Evolutionary conservation across 2,329 filamentous ascomycete genomes (phyloP).

Genomic region (Fragosphaeria purpurea): DNA sequence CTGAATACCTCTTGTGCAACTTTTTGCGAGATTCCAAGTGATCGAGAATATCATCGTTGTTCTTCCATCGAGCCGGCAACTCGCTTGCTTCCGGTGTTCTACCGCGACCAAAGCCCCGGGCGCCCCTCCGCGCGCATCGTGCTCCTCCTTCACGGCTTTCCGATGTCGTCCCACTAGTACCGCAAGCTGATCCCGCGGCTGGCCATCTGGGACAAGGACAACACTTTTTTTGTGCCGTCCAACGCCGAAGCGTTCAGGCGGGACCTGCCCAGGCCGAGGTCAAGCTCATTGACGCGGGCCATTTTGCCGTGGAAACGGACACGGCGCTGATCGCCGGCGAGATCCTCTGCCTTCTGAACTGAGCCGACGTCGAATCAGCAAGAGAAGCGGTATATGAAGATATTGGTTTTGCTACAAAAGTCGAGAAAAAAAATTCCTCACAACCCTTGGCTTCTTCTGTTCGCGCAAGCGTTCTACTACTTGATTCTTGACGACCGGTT

Average conservation of each 20-base stretch:
- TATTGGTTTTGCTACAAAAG: too few species aligned
- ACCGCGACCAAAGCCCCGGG: conserved; percentile 23
- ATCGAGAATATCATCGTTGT: too few species aligned
- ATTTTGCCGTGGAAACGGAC: conserved; percentile 38
- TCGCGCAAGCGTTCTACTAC: too few species aligned
- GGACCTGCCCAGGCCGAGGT: conserved; percentile 38
- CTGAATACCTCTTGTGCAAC: too few species aligned
- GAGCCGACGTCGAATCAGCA: too few species aligned
- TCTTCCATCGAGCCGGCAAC: too few species aligned
- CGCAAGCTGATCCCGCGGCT: conserved; percentile 37
- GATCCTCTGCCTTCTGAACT: conserved; percentile 15
- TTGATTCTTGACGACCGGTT: too few species aligned
- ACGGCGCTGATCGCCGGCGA: conserved; percentile 18
- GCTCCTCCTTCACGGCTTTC: conserved; percentile 34
- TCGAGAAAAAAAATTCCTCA: too few species aligned
- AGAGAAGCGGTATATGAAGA: too few species aligned
- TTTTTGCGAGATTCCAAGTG: too few species aligned
- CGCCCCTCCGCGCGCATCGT: conserved; percentile 18
- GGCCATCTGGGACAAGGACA: conserved; percentile 48
- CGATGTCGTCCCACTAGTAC: conserved; percentile 31
- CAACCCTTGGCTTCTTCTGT: too few species aligned
- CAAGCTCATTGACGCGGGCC: conserved; percentile 41
- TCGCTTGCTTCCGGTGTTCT: conserved; percentile 22
- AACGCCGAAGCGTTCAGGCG: conserved; percentile 43
- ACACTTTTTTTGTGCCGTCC: conserved; percentile 36